Percentiles rank a stretch among this genome's conserved stretches.
These are phyloP conservation scores for Pichia sp. DNA, from an alignment of 1,139 yeast genomes.

Conservation along the genomic window DNA sequence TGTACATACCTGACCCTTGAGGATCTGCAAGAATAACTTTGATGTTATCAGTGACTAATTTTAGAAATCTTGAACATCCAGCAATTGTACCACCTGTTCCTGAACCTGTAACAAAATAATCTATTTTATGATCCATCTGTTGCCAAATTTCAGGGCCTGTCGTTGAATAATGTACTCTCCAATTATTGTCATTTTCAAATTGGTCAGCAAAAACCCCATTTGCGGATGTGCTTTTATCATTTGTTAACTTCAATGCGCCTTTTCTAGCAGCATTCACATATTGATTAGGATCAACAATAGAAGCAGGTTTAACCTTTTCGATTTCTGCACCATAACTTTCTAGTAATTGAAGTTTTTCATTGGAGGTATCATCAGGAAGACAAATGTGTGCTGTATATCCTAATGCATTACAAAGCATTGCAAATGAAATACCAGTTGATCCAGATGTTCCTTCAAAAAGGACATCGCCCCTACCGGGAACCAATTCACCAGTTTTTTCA, in stretches of 20 bases:
- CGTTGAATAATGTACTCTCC: conserved; percentile 73
- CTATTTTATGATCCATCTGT: conserved; percentile 61
- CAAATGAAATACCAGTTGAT: conserved; percentile 91
- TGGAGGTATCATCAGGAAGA: conserved; percentile 90
- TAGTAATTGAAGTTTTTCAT: conserved; percentile 69
- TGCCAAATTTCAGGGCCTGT: conserved; percentile 88
- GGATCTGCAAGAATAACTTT: conserved; percentile 79
- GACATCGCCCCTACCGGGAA: conserved; percentile 56
- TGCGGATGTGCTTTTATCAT: conserved; percentile 34
- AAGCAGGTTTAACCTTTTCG: conserved; percentile 90
- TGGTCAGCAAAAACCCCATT: conserved; percentile 88
- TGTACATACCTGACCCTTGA: conserved; percentile 87
- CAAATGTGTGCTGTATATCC: conserved; percentile 91
- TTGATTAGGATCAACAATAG: conserved; percentile 89
- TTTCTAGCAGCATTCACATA: conserved; percentile 82
- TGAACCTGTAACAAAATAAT: conserved; percentile 75
- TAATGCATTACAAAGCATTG: conserved; percentile 76
- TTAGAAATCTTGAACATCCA: conserved; percentile 74
- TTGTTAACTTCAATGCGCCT: conserved; percentile 52
- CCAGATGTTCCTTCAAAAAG: conserved; percentile 95
- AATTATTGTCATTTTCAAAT: conserved; percentile 86
- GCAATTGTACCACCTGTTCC: conserved; percentile 80
- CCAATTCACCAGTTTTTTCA: conserved; percentile 52
- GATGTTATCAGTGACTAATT: conserved; percentile 38
- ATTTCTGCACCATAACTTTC: conserved; percentile 74